Conservation (phyloP, 1,284 basidiomycete genomes). For the Sparassis latifolia region DNA sequence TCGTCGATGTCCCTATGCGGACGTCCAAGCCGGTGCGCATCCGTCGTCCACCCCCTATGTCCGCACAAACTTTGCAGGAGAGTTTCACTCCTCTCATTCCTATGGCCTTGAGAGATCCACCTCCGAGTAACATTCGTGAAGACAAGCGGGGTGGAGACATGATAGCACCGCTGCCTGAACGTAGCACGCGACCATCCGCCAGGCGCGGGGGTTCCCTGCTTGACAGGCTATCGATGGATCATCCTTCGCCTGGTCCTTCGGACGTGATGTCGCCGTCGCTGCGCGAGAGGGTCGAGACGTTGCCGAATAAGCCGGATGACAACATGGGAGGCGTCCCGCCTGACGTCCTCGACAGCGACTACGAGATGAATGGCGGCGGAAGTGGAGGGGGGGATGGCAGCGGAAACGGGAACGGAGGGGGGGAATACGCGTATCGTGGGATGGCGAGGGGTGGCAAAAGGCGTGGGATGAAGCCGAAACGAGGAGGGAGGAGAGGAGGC, state of each 20-base stretch:
- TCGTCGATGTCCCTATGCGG: constrained; percentile 3
- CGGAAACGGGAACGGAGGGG: background rate
- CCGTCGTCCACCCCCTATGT: constrained; percentile 7
- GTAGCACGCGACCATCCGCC: constrained; percentile 15
- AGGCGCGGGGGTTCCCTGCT: constrained; percentile 30
- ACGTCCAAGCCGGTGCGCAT: constrained; percentile 10
- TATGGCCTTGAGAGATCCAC: background rate
- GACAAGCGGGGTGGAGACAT: constrained; percentile 15
- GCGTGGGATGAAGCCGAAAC: constrained; percentile 3
- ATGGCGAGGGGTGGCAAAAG: constrained; percentile 3
- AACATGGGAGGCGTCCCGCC: constrained; percentile 22
- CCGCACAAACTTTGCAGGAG: constrained; percentile 1
- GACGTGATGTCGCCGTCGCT: constrained; percentile 23
- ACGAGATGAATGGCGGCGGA: background rate
- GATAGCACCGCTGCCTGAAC: constrained; percentile 27
- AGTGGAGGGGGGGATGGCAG: background rate
- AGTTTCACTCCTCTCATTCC: constrained; percentile 1
- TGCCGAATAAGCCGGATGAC: constrained; percentile 32
- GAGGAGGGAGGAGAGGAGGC: constrained; percentile 5
- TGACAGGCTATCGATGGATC: constrained; percentile 29
- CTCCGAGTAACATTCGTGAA: background rate
- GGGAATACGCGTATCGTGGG: background rate
- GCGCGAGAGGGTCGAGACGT: constrained; percentile 34
- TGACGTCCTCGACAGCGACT: constrained; percentile 4
- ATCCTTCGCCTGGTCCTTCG: constrained; percentile 4